A percentile compares a stretch with the other conserved stretches of the same genome.
These are phyloP conservation scores for Miamiensis avidus DNA, from an alignment of 169 alveolate genomes.

Conservation along the genomic window DNA sequence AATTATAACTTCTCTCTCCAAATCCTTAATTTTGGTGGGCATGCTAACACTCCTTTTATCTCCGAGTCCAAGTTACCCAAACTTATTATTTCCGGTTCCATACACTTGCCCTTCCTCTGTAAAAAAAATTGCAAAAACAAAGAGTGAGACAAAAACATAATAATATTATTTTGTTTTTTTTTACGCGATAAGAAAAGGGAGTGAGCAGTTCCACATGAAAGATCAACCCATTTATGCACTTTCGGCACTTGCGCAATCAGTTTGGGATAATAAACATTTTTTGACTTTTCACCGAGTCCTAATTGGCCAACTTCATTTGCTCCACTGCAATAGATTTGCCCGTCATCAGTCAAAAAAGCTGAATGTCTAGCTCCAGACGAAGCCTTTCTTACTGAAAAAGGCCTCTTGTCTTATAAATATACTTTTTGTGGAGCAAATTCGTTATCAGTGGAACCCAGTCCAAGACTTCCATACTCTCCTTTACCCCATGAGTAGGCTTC, in stretches of 20 bases:
- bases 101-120: constrained; percentile 10
- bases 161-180: constrained; percentile 12
- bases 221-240: constrained; percentile 1
- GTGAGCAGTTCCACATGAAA: constrained; percentile 23
- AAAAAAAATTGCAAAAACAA: background rate
- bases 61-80: constrained; percentile 15
- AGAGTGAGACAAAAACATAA: background rate
- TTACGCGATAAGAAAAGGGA: constrained; percentile 14
- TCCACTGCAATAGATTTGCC: constrained; percentile 34
- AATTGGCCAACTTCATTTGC: constrained; percentile 19
- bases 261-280: background rate
- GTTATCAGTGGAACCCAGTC: constrained; percentile 14
- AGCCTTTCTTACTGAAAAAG: constrained; percentile 12
- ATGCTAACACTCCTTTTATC: background rate
- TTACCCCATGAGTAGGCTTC: constrained; percentile 63
- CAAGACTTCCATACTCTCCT: constrained; percentile 42
- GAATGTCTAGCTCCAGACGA: constrained; percentile 44
- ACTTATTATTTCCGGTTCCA: constrained; percentile 38
- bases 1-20: constrained; percentile 5
- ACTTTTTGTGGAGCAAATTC: constrained; percentile 32
- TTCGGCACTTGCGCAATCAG: background rate
- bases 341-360: constrained; percentile 33
- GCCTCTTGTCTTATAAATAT: background rate
- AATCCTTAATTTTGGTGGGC: constrained; percentile 11
- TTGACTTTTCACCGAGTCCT: background rate